Evolutionary conservation across 169 alveolate genomes (phyloP), one percentile per base, ranked within the genome.

Genomic region (Babesia bovis): DNA sequence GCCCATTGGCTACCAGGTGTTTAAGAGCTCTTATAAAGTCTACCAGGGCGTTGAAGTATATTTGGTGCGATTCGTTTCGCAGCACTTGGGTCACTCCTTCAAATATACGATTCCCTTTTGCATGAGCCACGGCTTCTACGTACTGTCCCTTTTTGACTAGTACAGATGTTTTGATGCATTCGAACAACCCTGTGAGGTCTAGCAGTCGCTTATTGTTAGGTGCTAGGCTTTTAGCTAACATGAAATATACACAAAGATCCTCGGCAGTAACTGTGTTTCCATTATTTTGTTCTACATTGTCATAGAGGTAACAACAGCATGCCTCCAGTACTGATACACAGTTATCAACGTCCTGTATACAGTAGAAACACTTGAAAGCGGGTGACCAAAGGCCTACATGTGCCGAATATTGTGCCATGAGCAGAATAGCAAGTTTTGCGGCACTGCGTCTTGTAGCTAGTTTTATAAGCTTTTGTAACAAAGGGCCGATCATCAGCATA

Each of bases 351-450:
- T 78, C 87, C 40, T 69, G 87, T 2, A 69, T 78, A 32, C 87
- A 78, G 56, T 78, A 78, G 60, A 78, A 78, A 32, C 87, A 78
- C 47, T 78, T 78, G 83, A 78, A 78, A 4, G 87, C 68, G 25
- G 82, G 41, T 0, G 75, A 42, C 74, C 63, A 55, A 15, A 78
- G 82, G 10, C 87, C 87, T 7, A 78, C 87, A 44, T 78, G 63
- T 19, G 83, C 87, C 1, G 83, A 67, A 49, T 78, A 78, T 35
- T 78, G 87, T 21, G 87, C 87, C 69, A 78, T 52, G 28, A 66
- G 77, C 21, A 59, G 65, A 4, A 78, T 78, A 0, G 87, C 87
- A 26, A 65, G 66, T 25, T 78, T 78, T 7, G 87, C 87, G 17
- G 87, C 38, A 47, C 51, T 42, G 5, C 87, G 61, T 44, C 78